Percentiles rank a stretch among this genome's conserved stretches.
Conservation (phyloP, 495 filamentous ascomycete species). For the Hypoxylon cercidicola region DNA sequence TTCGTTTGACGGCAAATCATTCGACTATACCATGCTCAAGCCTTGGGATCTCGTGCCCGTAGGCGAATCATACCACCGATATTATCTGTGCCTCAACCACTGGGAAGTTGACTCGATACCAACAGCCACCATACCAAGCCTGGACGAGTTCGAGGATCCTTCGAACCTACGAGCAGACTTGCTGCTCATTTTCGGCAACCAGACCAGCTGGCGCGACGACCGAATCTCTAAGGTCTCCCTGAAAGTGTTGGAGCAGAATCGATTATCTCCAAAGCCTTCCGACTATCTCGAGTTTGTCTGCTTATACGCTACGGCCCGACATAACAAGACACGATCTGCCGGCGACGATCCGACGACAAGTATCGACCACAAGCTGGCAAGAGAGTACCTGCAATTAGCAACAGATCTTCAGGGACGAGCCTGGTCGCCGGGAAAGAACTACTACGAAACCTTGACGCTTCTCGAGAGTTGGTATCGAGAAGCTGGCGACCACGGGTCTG, state of each 20-base stretch:
- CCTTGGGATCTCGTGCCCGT: constrained; percentile 46
- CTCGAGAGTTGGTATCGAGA: constrained; percentile 45
- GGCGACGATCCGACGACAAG: constrained; percentile 18
- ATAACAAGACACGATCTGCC: constrained; percentile 29
- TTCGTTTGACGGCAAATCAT: constrained; percentile 44
- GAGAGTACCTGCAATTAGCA: constrained; percentile 40
- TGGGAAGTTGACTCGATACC: constrained; percentile 45
- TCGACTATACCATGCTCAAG: constrained; percentile 45
- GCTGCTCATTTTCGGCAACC: constrained; percentile 44
- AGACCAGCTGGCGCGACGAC: constrained; percentile 43
- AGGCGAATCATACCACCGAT: constrained; percentile 43
- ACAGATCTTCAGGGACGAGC: constrained; percentile 40
- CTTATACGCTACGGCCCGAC: constrained; percentile 38
- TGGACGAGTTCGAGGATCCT: constrained; percentile 35
- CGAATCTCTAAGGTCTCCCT: constrained; percentile 38
- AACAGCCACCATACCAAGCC: constrained; percentile 35
- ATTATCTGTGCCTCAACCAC: constrained; percentile 40
- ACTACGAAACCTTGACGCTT: constrained; percentile 43
- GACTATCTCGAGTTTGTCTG: constrained; percentile 44
- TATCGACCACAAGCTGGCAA: constrained; percentile 39
- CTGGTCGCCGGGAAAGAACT: constrained; percentile 46
- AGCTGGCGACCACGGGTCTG: constrained; percentile 37
- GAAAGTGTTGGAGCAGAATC: constrained; percentile 36
- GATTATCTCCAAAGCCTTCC: constrained; percentile 31
- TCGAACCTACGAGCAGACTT: constrained; percentile 43